Evolutionary conservation across 345 rosid species (phyloP), one percentile per base, ranked within the genome.

Genomic region (Eucalyptus sideroxylon): DNA sequence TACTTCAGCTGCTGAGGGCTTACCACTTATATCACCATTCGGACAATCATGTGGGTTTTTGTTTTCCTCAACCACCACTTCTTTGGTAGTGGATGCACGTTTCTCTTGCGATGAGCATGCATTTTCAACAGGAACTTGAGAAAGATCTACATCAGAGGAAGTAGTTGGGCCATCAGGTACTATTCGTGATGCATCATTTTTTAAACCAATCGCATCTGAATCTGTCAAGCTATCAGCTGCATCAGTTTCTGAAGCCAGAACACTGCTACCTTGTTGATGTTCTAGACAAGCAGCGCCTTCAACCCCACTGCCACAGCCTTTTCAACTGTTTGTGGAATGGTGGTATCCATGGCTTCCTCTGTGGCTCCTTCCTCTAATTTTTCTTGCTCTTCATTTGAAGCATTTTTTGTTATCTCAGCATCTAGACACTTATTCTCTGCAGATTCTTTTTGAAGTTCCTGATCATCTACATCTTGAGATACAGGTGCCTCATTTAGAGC

Each of bases 1-100:
- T 91, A 89, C 94, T 87, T 93, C 95, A 89, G 92, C 90, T 86
- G 91, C 88, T 77, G 87, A 90, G 89, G 92, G 90, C 91, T 91
- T 90, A 56, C 67, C 89, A 86, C 88, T 91, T 19, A 60, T 89
- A 49, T 93, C 94, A 81, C 92, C 94, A 87, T 40, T 88, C 21
- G 93, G 89, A 62, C 88, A 81, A 89, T 93, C 94, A 86, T 89
- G 91, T 53, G 90, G 53, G 86, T 92, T 91, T 47, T 91, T 95
- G 60, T 92, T 92, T 44, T 86, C 88, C 50, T 90, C 87, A 86
- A 77, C 88, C 86, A 87, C 86, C 90, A 93, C 91, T 88, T 89
- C 91, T 87, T 89, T 87, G 30, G 91, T 65, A 89, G 55, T 81
- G 85, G 95, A 90, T 86, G 91, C 91, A 87, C 92, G 94, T 50